Evolutionary conservation across 352 stramenopile genomes (phyloP).

Genomic region (Blastocystis sp.): DNA sequence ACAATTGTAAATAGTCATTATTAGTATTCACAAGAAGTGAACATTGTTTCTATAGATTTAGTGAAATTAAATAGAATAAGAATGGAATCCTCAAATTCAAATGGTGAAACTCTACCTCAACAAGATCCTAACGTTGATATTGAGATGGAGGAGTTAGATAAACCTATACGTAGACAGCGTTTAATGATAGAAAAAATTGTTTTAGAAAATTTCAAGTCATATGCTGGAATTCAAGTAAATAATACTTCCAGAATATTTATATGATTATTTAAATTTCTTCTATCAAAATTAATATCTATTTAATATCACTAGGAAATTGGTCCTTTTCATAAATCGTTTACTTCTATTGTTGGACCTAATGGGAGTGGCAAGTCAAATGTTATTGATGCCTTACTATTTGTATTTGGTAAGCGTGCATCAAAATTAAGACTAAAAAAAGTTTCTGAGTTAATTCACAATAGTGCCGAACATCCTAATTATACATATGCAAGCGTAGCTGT

Average conservation of each 20-base stretch:
- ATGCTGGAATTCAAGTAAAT: conserved; percentile 64
- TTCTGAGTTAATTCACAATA: conserved; percentile 91
- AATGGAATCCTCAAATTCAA: too few relatives aligned
- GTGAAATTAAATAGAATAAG: too few relatives aligned
- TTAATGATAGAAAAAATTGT: conserved; percentile 45
- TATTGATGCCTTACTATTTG: conserved; percentile 97
- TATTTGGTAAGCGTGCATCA: conserved; percentile 95
- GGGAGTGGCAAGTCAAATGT: conserved; percentile 98
- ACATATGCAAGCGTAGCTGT: conserved; percentile 82
- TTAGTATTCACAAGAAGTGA: too few relatives aligned
- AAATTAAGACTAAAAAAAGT: conserved; percentile 80
- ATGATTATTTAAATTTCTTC: not conserved
- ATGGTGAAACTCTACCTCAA: too few relatives aligned
- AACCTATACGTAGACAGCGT: too few relatives aligned
- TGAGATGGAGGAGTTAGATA: too few relatives aligned
- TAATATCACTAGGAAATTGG: conserved; percentile 56
- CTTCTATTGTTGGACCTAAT: conserved; percentile 73
- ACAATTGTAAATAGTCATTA: too few relatives aligned
- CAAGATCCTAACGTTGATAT: too few relatives aligned
- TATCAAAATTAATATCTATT: not conserved
- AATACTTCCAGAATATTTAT: not conserved
- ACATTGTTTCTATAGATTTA: too few relatives aligned
- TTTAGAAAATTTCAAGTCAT: conserved; percentile 98
- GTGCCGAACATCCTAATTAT: conserved; percentile 62
- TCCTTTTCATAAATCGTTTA: conserved; percentile 78